A percentile compares a stretch with the other conserved stretches of the same genome.
These are phyloP conservation scores for Saksenaea oblongispora DNA, from an alignment of 371 early-diverging fungal genomes.

Conservation along the genomic window DNA sequence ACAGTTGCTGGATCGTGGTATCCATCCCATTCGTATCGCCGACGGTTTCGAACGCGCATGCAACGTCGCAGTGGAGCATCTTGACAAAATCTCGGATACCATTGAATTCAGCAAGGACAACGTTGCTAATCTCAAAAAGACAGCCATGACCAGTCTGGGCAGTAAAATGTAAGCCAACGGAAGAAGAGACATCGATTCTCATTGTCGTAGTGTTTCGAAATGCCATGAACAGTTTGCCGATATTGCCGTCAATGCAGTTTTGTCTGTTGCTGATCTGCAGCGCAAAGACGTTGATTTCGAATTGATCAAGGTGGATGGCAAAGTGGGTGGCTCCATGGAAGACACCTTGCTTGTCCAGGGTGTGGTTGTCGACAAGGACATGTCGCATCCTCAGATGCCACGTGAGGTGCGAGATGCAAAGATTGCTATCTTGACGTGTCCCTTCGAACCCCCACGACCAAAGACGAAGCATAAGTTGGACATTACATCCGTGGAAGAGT, in stretches of 20 bases:
- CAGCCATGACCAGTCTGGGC: constrained; percentile 97
- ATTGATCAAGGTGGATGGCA: constrained; percentile 98
- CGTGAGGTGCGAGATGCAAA: constrained; percentile 95
- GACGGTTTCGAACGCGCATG: constrained; percentile 99
- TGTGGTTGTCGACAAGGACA: constrained; percentile 99
- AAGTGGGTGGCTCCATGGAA: constrained; percentile 94
- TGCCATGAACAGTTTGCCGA: constrained; percentile 96
- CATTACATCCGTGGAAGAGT: constrained; percentile 98
- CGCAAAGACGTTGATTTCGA: constrained; percentile 99
- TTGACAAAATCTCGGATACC: constrained; percentile 91
- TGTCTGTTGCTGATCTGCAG: constrained; percentile 97
- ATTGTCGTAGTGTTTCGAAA: constrained; percentile 82
- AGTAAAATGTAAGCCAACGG: constrained; percentile 89
- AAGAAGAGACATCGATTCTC: background rate
- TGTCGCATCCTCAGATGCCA: constrained; percentile 99
- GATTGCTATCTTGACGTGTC: constrained; percentile 99
- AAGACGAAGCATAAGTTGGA: constrained; percentile 99
- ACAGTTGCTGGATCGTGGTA: constrained; percentile 93
- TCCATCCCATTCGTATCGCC: constrained; percentile 99
- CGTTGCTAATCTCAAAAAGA: constrained; percentile 88
- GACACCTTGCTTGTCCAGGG: constrained; percentile 97
- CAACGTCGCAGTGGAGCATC: constrained; percentile 86
- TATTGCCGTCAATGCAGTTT: constrained; percentile 98
- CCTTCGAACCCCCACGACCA: constrained; percentile 99
- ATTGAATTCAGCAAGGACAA: constrained; percentile 85